Percentiles rank a stretch among this genome's conserved stretches.
These are phyloP conservation scores for Starmerella apicola DNA, from an alignment of 805 yeast genomes.

Conservation along the genomic window DNA sequence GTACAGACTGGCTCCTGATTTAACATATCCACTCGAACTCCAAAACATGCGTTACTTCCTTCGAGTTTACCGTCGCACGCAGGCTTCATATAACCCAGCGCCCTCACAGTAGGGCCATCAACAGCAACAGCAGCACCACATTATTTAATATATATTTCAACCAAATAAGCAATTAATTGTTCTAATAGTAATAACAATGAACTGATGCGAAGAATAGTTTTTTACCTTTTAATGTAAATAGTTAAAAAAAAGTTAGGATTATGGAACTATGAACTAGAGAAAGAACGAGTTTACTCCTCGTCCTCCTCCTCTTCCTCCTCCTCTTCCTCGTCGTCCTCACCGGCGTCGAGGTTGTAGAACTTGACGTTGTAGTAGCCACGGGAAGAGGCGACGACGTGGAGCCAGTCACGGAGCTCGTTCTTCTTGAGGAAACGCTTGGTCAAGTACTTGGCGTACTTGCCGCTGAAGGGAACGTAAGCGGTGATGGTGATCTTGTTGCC, in stretches of 20 bases:
- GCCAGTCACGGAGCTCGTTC: constrained; percentile 99
- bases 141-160: not conserved
- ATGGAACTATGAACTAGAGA: not conserved
- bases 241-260: constrained; percentile 3
- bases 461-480: constrained; percentile 92
- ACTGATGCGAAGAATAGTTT: not conserved
- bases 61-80: constrained; percentile 50
- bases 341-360: constrained; percentile 97
- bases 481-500: constrained; percentile 83
- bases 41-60: constrained; percentile 84
- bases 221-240: not conserved
- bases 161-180: too few species aligned
- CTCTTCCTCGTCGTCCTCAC: constrained; percentile 90
- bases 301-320: constrained; percentile 35
- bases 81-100: not conserved
- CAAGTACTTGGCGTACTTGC: constrained; percentile 98
- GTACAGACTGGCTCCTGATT: constrained; percentile 49
- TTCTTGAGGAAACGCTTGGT: constrained; percentile 99
- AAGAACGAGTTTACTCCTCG: constrained; percentile 17
- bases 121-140: not conserved
- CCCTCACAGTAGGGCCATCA: too few species aligned
- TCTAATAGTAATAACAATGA: too few species aligned
- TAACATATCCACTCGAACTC: constrained; percentile 53
- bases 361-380: constrained; percentile 93
- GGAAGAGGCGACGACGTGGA: constrained; percentile 93